Conservation (phyloP, 2,329 filamentous ascomycete genomes). For the Domatiomyces catenatus region DNA sequence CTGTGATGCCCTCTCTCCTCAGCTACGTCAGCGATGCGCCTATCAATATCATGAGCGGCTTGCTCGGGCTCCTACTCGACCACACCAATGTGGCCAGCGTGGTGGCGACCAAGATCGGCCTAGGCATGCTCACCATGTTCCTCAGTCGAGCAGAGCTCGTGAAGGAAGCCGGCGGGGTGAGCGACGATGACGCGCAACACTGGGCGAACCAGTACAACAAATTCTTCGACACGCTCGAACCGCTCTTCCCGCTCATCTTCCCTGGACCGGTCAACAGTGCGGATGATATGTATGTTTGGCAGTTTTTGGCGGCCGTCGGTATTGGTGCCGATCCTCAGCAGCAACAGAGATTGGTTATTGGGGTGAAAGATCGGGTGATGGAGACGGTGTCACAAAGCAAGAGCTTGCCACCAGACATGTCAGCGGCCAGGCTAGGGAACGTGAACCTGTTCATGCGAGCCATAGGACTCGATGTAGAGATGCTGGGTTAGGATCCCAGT, state of each 20-base stretch:
- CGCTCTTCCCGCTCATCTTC: conserved; percentile 71
- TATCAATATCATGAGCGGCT: conserved; percentile 76
- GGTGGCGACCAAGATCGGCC: conserved; percentile 70
- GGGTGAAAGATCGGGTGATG: conserved; percentile 95
- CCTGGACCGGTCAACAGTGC: conserved; percentile 77
- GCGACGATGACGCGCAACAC: conserved; percentile 60
- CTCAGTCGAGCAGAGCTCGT: conserved; percentile 86
- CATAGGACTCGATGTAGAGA: conserved; percentile 91
- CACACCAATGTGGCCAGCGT: conserved; percentile 73
- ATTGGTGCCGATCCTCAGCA: conserved; percentile 88
- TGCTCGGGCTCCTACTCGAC: conserved; percentile 68
- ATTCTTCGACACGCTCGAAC: conserved; percentile 77
- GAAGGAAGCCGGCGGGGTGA: conserved; percentile 60
- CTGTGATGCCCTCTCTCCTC: conserved; percentile 81
- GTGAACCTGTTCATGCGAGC: conserved; percentile 98
- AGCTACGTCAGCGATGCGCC: conserved; percentile 82
- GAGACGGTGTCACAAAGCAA: conserved; percentile 82
- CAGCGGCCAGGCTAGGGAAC: conserved; percentile 66
- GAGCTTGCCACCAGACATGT: conserved; percentile 75
- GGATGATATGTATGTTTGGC: conserved; percentile 95
- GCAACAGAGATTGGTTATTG: conserved; percentile 83
- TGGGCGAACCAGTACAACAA: conserved; percentile 74
- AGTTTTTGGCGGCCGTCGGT: conserved; percentile 87
- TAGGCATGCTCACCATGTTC: conserved; percentile 83
- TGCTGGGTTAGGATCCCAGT: conserved; percentile 35